Base-by-base conservation (phyloP, 257 asterid species). In the Verbascum thapsus region DNA sequence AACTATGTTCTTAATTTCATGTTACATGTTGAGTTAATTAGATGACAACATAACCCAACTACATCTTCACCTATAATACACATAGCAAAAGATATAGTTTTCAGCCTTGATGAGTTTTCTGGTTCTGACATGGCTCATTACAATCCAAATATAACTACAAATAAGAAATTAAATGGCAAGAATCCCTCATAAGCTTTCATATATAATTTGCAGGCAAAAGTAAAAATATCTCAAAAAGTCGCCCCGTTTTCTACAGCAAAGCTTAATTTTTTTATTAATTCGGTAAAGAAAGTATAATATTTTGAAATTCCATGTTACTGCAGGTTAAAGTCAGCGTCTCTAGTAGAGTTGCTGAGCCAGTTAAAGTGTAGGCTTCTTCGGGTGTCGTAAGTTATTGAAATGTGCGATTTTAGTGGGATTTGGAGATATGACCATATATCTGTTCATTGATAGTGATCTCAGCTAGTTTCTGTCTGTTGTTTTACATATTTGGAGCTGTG, bases 281-380 rank as follows among this genome's bases (percentile, higher is more conserved):
- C 3, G 30, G n/a, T 52, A 16, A 30, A 17, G 26, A 58, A 37
- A 70, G 38, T 45, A 35, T 55, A 70, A 9, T 47, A 48, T 15
- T 50, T 53, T 50, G 16, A 38, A 12, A 41, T 61, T 61, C 20
- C 68, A 60, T 58, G 53, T 57, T 30, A 37, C 56, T 74, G 77
- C 86, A 89, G 97, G 97, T 89, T 79, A 81, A 77, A 71, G 70
- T 77, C 75, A 60, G 80, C 54, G 42, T 75, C 72, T 78, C 95
- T 78, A 83, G 64, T 67, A 69, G 79, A 19, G 83, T 73, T 68
- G 78, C 80, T 73, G 78, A 80, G 80, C 90, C 94, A 74, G 80
- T 90, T 79, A 75, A 83, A 3, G 88, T 64, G 63, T 85, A 90
- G 70, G 58, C 65, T 71, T 57, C 72, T 56, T 6, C 23, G 64